These are phyloP conservation scores for Trichoderma virens DNA, from an alignment of 495 filamentous ascomycete genomes.

Conservation along the genomic window DNA sequence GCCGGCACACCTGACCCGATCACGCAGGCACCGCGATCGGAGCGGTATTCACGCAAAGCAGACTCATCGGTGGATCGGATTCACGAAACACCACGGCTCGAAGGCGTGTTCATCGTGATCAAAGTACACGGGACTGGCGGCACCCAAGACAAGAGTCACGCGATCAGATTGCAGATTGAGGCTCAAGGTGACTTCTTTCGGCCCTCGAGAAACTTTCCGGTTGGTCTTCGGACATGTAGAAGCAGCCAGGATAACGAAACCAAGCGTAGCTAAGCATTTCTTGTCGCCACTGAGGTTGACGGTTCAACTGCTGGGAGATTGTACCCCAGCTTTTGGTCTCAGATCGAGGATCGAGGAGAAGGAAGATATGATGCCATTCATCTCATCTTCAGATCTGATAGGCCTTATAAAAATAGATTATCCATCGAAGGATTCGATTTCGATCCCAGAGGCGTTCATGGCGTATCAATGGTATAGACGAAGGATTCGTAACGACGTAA, in stretches of 20 bases:
- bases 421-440: too few species aligned
- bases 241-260: neutral
- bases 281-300: neutral
- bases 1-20: neutral
- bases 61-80: conserved; percentile 1
- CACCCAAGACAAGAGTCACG: neutral
- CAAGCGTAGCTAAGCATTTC: neutral
- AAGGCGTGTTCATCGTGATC: neutral
- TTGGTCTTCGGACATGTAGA: neutral
- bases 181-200: neutral
- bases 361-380: too few species aligned
- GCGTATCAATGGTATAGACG: too few species aligned
- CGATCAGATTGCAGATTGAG: neutral
- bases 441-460: too few species aligned
- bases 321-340: neutral
- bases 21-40: conserved; percentile 7
- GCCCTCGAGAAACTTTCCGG: neutral
- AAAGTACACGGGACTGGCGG: neutral
- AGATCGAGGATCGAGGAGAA: too few species aligned
- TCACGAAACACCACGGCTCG: neutral
- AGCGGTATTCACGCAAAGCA: neutral
- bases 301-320: neutral
- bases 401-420: too few species aligned
- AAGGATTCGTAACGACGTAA: too few species aligned
- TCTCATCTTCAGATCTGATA: too few species aligned